Conservation (phyloP, 2,329 filamentous ascomycete species). For the Leptographium wingfieldii region DNA sequence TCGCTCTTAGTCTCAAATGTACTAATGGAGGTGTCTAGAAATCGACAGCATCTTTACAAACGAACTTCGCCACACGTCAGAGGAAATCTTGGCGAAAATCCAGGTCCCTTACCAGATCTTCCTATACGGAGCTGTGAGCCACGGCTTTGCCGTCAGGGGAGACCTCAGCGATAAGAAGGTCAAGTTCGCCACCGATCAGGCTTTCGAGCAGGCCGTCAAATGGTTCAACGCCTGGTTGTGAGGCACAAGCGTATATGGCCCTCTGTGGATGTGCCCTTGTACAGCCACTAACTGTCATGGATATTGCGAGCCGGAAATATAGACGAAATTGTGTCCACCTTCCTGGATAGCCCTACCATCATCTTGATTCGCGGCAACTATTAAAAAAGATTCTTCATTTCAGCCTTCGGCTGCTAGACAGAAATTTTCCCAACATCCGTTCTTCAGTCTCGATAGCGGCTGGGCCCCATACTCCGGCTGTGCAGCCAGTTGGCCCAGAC, state of each 20-base stretch:
- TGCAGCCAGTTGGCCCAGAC: too few species aligned
- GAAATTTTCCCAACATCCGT: too few species aligned
- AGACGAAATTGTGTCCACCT: too few species aligned
- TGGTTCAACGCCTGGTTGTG: conserved; percentile 60
- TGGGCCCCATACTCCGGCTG: too few species aligned
- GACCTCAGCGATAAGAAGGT: conserved; percentile 44
- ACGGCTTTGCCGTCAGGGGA: conserved; percentile 63
- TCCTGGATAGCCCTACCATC: too few species aligned
- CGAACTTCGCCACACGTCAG: conserved; percentile 50
- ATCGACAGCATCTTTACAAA: conserved; percentile 52
- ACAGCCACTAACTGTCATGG: too few species aligned
- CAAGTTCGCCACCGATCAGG: conserved; percentile 67
- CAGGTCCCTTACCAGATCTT: conserved; percentile 61
- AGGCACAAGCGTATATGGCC: background rate
- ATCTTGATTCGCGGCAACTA: too few species aligned
- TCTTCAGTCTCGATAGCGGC: too few species aligned
- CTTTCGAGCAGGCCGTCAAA: conserved; percentile 61
- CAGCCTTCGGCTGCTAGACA: too few species aligned
- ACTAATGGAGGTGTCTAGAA: conserved; percentile 19
- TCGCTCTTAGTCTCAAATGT: background rate
- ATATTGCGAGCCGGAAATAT: too few species aligned
- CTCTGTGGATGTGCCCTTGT: too few species aligned
- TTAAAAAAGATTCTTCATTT: too few species aligned
- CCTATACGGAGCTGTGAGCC: conserved; percentile 56
- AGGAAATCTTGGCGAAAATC: conserved; percentile 46